phyloP scores from a whole-genome alignment of 805 yeast species.

The Wickerhamiella vanderwaltii region DNA sequence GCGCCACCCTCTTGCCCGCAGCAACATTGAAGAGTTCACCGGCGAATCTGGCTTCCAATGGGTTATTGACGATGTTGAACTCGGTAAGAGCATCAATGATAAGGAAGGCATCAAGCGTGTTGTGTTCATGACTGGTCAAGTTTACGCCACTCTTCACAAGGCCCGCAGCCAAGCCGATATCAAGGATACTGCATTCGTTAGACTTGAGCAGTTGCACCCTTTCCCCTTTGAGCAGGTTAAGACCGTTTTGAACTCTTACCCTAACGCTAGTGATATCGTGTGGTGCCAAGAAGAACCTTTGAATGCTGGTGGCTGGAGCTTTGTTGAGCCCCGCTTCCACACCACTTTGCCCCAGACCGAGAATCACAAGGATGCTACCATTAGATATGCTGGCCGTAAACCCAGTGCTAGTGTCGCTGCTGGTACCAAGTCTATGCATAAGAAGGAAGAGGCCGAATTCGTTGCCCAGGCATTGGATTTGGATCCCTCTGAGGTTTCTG shows the following conservation, averaged over 20 bases:
- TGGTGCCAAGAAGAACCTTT: conserved; percentile 99
- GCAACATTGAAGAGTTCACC: conserved; percentile 69
- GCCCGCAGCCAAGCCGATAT: conserved; percentile 66
- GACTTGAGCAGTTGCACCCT: conserved; percentile 92
- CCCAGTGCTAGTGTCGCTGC: conserved; percentile 99
- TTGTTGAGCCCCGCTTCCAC: conserved; percentile 67
- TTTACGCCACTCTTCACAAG: conserved; percentile 82
- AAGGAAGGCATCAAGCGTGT: conserved; percentile 81
- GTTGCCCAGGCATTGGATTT: conserved; percentile 54
- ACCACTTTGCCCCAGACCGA: conserved; percentile 69
- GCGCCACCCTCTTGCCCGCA: conserved; percentile 96
- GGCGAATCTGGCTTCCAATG: conserved; percentile 89
- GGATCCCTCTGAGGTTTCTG: neutral
- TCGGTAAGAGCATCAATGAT: conserved; percentile 61
- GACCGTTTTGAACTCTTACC: conserved; percentile 69
- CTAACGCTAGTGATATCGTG: conserved; percentile 74
- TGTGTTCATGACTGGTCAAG: conserved; percentile 85
- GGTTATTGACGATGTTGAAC: conserved; percentile 86
- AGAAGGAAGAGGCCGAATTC: conserved; percentile 79
- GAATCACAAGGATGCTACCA: conserved; percentile 41
- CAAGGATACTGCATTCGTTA: conserved; percentile 76
- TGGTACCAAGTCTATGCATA: conserved; percentile 82
- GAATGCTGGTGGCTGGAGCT: conserved; percentile 87
- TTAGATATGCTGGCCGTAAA: conserved; percentile 93
- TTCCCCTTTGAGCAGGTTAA: conserved; percentile 95